Base-by-base conservation (phyloP, 345 rosid genomes). In the Salix brachista region DNA sequence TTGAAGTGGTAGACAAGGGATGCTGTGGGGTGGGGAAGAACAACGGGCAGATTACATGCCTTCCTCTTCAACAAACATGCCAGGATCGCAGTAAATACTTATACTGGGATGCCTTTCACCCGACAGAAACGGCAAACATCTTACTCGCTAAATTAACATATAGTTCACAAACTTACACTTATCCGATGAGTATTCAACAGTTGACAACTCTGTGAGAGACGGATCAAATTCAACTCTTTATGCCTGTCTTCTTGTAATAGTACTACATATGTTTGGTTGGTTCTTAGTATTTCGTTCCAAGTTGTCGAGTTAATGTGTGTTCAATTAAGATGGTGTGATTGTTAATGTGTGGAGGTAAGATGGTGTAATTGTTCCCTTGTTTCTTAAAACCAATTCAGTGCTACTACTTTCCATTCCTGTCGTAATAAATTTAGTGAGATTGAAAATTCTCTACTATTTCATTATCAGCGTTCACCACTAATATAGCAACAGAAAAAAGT, bases 61-160 rank as follows among this genome's bases (percentile, higher is more conserved):
- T 92, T 66, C 99, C 99, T 7, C 84, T 92, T 56, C 96, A 91
- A 70, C 88, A 80, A 66, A 81, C 93, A 4, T 92, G 97, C 58
- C 21, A 67, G 12, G 85, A 94, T 80, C 84, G 97, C 26, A 80
- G 78, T 12, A 94, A 88, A 78, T 94, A 91, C 84, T 80, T 94
- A 42, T 94, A 90, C 17, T 94, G 97, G 98, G 98, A 92, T 67
- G 97, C 97, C 18, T 94, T 94, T 74, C 98, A 94, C 78, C 98
- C 95, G 5, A 92, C 98, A 0, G 98, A 94, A 73, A 19, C 69
- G 2, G 94, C 97, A 2, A 94, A 92, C 19, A 77, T 89, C 65
- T 6, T 83, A 41, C 78, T 90, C 1, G 97, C 97, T 7, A 86
- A 89, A 73, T 52, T 90, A 23, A 82, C 97, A 21, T 95, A 70